These are phyloP conservation scores for Chlamydomonas sp. DNA, from an alignment of 139 green algal genomes.

Conservation along the genomic window DNA sequence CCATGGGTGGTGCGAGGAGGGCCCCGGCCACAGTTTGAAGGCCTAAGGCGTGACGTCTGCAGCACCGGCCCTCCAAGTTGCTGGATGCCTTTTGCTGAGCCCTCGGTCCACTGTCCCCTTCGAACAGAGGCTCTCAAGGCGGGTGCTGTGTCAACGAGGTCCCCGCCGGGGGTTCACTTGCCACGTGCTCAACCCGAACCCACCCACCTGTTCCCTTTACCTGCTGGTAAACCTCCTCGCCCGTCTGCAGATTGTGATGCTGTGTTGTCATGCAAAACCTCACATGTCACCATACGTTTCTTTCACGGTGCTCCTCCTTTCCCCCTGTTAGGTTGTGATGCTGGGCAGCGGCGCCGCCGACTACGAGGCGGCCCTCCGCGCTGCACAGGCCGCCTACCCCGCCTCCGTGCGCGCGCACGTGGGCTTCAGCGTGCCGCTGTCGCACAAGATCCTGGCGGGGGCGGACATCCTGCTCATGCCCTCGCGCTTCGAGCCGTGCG, in stretches of 20 bases:
- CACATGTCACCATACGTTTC: not conserved
- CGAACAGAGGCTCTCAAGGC: too few species aligned
- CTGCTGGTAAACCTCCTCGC: too few species aligned
- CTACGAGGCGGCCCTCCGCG: conserved; percentile 73
- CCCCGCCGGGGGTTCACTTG: too few species aligned
- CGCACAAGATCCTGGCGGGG: conserved; percentile 84
- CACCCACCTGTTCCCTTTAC: too few species aligned
- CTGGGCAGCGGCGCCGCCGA: conserved; percentile 77
- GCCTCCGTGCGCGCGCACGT: conserved; percentile 74
- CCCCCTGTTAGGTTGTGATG: conserved; percentile 79
- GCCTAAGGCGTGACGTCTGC: too few species aligned
- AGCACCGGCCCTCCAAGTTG: too few species aligned
- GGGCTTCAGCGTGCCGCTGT: conserved; percentile 83
- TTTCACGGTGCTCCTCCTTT: not conserved
- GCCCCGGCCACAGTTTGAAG: too few species aligned
- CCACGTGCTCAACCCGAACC: too few species aligned
- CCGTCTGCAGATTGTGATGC: not conserved
- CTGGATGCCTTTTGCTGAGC: too few species aligned
- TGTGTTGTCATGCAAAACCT: not conserved
- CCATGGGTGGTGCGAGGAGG: too few species aligned
- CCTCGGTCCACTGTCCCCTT: too few species aligned
- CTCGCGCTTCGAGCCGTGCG: conserved; percentile 91
- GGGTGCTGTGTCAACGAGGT: too few species aligned
- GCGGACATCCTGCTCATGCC: conserved; percentile 93
- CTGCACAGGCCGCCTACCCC: conserved; percentile 56